Percentiles rank a stretch among this genome's conserved stretches.
These are phyloP conservation scores for Bryum argenteum DNA, from an alignment of 225 moss, liverwort and hornwort genomes.

Conservation along the genomic window DNA sequence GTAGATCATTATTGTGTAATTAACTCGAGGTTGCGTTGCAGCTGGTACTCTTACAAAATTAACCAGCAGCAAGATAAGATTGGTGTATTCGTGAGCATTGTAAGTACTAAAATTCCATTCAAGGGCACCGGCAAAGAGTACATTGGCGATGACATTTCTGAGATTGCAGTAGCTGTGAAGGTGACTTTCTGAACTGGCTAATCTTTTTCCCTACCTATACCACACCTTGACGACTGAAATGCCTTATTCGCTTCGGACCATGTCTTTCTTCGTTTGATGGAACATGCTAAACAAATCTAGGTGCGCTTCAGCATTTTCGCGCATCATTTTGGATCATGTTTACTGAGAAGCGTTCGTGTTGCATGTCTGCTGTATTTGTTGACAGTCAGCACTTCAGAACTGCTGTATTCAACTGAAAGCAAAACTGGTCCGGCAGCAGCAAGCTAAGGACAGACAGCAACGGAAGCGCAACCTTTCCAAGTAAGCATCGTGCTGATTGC, in stretches of 20 bases:
- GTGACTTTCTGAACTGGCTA: conserved; percentile 34
- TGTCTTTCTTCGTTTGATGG: conserved; percentile 2
- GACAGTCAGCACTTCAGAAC: conserved; percentile 88
- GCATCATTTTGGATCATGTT: conserved; percentile 6
- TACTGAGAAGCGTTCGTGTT: conserved; percentile 9
- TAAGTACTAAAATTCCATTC: conserved; percentile 98
- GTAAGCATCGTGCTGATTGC: conserved; percentile 41
- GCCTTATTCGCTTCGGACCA: background rate
- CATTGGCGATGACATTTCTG: conserved; percentile 92
- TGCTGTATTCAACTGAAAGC: conserved; percentile 96
- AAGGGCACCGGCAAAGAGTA: conserved; percentile 99
- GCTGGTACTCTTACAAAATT: conserved; percentile 96
- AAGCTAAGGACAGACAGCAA: conserved; percentile 89
- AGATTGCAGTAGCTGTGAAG: conserved; percentile 94
- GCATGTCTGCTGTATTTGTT: conserved; percentile 28
- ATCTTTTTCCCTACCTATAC: conserved; percentile 10
- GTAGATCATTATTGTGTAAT: conserved; percentile 17
- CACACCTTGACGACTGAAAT: conserved; percentile 11
- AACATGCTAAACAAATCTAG: conserved; percentile 4
- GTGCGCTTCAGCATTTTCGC: background rate
- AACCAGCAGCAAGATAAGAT: conserved; percentile 96
- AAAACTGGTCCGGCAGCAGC: conserved; percentile 91
- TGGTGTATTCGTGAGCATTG: conserved; percentile 96
- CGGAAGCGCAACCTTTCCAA: conserved; percentile 95
- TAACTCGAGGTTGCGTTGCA: conserved; percentile 41